These are phyloP conservation scores for Solanum pimpinellifolium DNA, from an alignment of 257 asterid genomes.

Conservation along the genomic window DNA sequence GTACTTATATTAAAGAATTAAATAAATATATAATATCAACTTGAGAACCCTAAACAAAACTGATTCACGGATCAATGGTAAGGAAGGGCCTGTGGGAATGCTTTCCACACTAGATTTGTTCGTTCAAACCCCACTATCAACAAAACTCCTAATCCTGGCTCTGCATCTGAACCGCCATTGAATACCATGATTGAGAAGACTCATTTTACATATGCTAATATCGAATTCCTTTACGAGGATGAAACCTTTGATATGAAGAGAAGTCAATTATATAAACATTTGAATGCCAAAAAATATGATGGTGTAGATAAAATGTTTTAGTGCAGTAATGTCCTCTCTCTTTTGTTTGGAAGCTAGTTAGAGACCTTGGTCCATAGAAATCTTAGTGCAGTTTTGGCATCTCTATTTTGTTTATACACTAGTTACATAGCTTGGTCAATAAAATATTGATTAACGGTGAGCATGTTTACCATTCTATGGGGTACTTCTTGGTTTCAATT, in stretches of 20 bases:
- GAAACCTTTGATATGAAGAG: background rate
- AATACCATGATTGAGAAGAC: background rate
- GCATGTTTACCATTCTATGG: background rate
- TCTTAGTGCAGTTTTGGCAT: background rate
- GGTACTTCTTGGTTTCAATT: background rate
- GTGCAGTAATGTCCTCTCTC: background rate
- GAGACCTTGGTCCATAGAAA: background rate
- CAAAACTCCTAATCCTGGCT: background rate
- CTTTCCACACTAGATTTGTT: background rate
- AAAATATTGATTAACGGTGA: background rate
- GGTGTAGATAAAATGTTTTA: background rate
- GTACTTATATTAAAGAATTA: too few species aligned
- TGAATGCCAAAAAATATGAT: background rate
- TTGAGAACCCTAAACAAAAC: background rate
- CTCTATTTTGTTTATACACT: background rate
- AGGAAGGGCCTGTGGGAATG: background rate
- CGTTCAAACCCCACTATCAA: background rate
- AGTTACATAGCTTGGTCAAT: background rate
- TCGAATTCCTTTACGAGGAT: background rate
- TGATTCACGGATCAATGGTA: background rate
- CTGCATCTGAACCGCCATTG: background rate
- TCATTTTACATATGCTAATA: background rate
- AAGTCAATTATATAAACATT: background rate
- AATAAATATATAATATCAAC: background rate
- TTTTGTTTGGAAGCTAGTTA: background rate